Base-by-base conservation (phyloP, 2,329 filamentous ascomycete species). In the Calonectria montana region DNA sequence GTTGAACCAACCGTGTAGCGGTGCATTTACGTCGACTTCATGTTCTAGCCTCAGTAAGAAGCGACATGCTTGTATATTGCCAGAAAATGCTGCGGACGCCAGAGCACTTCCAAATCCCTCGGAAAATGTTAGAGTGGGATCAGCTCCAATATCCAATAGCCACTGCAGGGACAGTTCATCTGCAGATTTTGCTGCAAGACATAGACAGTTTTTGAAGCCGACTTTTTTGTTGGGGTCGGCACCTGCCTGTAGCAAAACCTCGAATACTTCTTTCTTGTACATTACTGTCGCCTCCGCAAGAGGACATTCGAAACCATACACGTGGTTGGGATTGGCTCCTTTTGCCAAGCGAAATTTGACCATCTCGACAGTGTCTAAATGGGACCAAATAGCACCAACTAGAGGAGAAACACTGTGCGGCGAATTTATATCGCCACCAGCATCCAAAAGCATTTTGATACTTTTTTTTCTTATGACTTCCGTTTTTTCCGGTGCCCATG, bases 301-400 rank as follows among this genome's bases (percentile, higher is more conserved):
- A 1, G 45, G 45, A 9, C 45, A 48, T 23, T 12, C 8, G 12
- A 43, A n/a, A 21, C 23, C n/a, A 3, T 16, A 13, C 12, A 18
- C 29, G 18, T 25, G n/a, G 29, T 65, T 65, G 3, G 62, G 62
- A 23, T 65, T 29, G 12, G 62, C 45, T 35, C 62, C 62, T 12
- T 4, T 29, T 2, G 25, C 16, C 21, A 65, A 15, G 21, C 50
- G 62, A 6, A 65, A 35, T 18, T 50, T 8, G n/a, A 27, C 27
- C 4, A 64, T 31, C 10, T 47, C 16, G 1, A 4, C 3, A n/a
- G 2, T 18, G 23, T 18, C 16, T 4, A 3, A 13, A 62, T 2
- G 15, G 12, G 10, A 0, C 18, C 4, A 18, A 18, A 43, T 12
- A 8, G 15, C 50, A 9, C 13, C 27, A 27, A 55, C 8, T 16